These are phyloP conservation scores for Clonostachys byssicola DNA, from an alignment of 2,329 filamentous ascomycete genomes.

Conservation along the genomic window DNA sequence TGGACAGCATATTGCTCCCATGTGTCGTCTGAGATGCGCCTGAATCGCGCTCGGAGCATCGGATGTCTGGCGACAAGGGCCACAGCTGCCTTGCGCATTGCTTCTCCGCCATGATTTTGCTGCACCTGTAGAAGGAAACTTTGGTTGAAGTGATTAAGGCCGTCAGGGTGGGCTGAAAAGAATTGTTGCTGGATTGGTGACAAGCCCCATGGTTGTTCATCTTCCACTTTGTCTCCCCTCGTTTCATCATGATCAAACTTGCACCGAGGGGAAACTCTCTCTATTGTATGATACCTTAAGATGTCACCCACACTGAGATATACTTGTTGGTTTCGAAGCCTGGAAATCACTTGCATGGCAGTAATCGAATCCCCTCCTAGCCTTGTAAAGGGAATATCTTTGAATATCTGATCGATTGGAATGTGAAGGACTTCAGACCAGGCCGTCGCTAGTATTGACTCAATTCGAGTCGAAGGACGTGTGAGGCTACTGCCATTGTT, in stretches of 20 bases:
- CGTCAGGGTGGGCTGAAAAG: conserved; percentile 20
- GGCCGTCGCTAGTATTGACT: conserved; percentile 10
- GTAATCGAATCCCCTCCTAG: conserved; percentile 39
- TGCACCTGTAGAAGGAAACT: conserved; percentile 30
- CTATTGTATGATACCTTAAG: conserved; percentile 14
- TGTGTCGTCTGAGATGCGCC: neutral
- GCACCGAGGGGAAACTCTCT: neutral
- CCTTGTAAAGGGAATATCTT: conserved; percentile 26
- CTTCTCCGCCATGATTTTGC: conserved; percentile 1
- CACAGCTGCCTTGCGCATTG: conserved; percentile 12
- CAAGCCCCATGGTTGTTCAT: conserved; percentile 25
- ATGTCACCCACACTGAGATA: conserved; percentile 22
- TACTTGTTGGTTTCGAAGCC: conserved; percentile 21
- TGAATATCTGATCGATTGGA: conserved; percentile 2
- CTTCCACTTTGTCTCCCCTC: conserved; percentile 2
- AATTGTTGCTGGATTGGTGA: conserved; percentile 41
- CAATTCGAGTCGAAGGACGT: neutral
- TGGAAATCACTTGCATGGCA: conserved; percentile 36
- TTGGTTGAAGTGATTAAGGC: conserved; percentile 33
- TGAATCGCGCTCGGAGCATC: conserved; percentile 24
- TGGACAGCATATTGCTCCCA: neutral
- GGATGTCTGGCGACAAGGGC: conserved; percentile 19
- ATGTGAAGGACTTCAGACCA: conserved; percentile 4
- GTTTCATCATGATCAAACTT: neutral
- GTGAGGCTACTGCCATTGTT: neutral